Evolutionary conservation across 352 stramenopile genomes (phyloP).

Genomic region (Pythium chondricola): DNA sequence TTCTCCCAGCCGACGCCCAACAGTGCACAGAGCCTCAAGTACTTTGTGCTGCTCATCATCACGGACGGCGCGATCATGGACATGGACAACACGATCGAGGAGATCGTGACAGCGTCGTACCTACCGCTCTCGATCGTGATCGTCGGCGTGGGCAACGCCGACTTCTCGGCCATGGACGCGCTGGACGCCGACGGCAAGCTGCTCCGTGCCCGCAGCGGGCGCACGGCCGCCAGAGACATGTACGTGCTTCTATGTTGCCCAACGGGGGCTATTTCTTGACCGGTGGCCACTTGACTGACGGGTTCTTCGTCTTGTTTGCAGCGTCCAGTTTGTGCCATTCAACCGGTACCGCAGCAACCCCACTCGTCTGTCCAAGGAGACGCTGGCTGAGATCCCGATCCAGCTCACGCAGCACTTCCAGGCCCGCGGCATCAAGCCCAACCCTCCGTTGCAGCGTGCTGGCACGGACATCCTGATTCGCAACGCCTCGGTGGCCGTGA

Average conservation of each 20-base stretch:
- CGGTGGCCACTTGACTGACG: too few relatives aligned
- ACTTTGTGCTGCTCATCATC: slow-evolving; percentile 70
- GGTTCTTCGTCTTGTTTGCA: too few relatives aligned
- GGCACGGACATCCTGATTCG: slow-evolving; percentile 16
- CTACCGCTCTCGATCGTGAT: slow-evolving; percentile 79
- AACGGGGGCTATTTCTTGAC: too few relatives aligned
- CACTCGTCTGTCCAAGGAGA: slow-evolving; percentile 57
- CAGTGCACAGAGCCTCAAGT: slow-evolving; percentile 49
- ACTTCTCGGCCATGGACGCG: slow-evolving; percentile 63
- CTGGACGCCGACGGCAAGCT: slow-evolving; percentile 55
- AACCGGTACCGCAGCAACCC: slow-evolving; percentile 65
- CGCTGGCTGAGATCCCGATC: slow-evolving; percentile 57
- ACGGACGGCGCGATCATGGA: slow-evolving; percentile 76
- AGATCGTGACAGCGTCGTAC: slow-evolving; percentile 53
- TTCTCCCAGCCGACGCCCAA: slow-evolving; percentile 30
- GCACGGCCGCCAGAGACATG: slow-evolving; percentile 48
- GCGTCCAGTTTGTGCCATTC: slow-evolving; percentile 74
- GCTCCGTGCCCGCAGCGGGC: slow-evolving; percentile 32
- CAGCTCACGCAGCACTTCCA: slow-evolving; percentile 61
- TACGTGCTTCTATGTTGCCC: slow-evolving; percentile 25
- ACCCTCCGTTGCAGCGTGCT: slow-evolving; percentile 37
- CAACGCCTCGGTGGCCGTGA: slow-evolving; percentile 9
- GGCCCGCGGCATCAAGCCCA: slow-evolving; percentile 48
- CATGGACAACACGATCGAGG: slow-evolving; percentile 67
- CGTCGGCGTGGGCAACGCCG: slow-evolving; percentile 69